Evolutionary conservation across 2,329 filamentous ascomycete species (phyloP).

Genomic region (Pyricularia sp.): DNA sequence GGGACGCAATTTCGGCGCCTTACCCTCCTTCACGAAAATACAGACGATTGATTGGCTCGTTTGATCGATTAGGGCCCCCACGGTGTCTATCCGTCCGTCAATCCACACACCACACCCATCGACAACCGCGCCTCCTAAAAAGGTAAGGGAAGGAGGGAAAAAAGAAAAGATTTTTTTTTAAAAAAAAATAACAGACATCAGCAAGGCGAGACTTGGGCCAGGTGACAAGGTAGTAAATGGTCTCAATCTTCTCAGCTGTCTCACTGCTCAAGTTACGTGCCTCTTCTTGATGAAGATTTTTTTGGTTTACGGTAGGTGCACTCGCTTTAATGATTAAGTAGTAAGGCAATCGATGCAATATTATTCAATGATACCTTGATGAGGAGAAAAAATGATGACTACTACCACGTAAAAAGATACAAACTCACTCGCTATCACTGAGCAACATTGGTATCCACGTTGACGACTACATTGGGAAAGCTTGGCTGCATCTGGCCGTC

Average conservation of each 20-base stretch:
- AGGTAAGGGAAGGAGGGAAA: background rate
- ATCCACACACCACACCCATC: background rate
- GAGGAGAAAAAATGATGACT: background rate
- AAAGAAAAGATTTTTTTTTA: background rate
- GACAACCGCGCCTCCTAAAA: background rate
- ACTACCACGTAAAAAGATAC: background rate
- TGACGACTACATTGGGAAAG: background rate
- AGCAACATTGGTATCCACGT: background rate
- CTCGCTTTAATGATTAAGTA: background rate
- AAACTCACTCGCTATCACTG: background rate
- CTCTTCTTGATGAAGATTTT: background rate
- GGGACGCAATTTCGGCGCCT: conserved; percentile 3
- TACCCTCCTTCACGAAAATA: background rate
- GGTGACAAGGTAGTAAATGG: background rate
- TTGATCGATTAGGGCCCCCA: background rate
- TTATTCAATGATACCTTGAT: background rate
- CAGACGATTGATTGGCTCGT: background rate
- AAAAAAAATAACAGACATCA: background rate
- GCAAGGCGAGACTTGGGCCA: background rate
- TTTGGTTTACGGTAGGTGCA: background rate
- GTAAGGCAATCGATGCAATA: background rate
- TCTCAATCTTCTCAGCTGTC: background rate
- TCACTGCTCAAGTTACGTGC: background rate
- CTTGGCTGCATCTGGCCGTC: background rate
- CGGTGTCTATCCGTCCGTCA: background rate